Conservation (phyloP, 2,329 filamentous ascomycete species). For the Xylariomycetidae sp. region DNA sequence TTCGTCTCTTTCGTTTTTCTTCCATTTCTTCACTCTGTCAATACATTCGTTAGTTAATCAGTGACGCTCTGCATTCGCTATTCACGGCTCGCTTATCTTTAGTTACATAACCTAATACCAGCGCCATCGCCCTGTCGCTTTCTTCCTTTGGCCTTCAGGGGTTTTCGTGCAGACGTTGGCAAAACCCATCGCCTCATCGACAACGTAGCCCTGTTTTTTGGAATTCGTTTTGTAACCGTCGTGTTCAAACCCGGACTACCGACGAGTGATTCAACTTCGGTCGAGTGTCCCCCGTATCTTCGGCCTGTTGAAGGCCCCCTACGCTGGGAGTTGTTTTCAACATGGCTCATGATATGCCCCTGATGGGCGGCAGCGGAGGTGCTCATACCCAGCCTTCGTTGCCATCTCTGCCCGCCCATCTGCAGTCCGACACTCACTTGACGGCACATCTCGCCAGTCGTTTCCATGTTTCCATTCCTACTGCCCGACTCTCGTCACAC, state of each 20-base stretch:
- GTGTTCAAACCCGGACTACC: too few relatives aligned
- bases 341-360: slow-evolving; percentile 59
- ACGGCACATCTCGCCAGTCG: slow-evolving; percentile 81
- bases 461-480: slow-evolving; percentile 87
- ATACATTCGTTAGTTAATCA: too few relatives aligned
- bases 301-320: slow-evolving; percentile 20
- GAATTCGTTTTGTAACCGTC: too few relatives aligned
- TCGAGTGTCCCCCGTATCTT: slow-evolving; percentile 7
- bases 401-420: slow-evolving; percentile 79
- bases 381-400: slow-evolving; percentile 81
- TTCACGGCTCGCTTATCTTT: background rate
- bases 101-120: too few relatives aligned
- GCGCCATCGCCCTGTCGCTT: too few relatives aligned
- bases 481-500: slow-evolving; percentile 84
- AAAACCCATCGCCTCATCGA: too few relatives aligned
- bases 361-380: slow-evolving; percentile 47
- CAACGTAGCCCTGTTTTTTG: too few relatives aligned
- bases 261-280: slow-evolving; percentile 8
- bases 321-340: slow-evolving; percentile 30
- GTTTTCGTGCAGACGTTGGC: too few relatives aligned
- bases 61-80: too few relatives aligned
- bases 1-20: slow-evolving; percentile 15
- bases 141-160: too few relatives aligned
- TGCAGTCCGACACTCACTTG: slow-evolving; percentile 72
- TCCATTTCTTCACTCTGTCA: slow-evolving; percentile 11